phyloP scores from a whole-genome alignment of 2,329 filamentous ascomycete species.

The Colletotrichum liriopes region DNA sequence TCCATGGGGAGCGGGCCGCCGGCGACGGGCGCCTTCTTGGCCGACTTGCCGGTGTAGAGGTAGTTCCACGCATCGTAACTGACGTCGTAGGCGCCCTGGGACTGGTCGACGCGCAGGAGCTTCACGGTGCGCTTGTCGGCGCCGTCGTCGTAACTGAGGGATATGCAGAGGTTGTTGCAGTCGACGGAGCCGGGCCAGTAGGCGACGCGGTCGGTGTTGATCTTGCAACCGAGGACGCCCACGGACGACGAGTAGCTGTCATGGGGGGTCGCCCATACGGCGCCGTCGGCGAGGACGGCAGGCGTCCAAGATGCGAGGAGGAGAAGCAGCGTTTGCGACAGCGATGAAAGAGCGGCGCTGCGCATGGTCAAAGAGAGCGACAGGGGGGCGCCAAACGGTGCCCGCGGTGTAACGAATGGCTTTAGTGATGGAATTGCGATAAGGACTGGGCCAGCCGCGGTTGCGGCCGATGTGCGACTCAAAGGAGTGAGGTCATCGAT shows the following conservation, averaged over 20 bases:
- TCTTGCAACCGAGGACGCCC: constrained; percentile 67
- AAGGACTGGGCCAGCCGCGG: constrained; percentile 39
- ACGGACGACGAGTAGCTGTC: constrained; percentile 64
- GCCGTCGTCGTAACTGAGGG: constrained; percentile 48
- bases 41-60: constrained; percentile 61
- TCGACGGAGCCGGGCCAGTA: constrained; percentile 65
- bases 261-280: constrained; percentile 60
- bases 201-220: constrained; percentile 67
- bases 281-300: constrained; percentile 27
- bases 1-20: constrained; percentile 67
- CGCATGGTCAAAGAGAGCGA: constrained; percentile 31
- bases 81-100: constrained; percentile 63
- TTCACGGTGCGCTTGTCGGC: constrained; percentile 46
- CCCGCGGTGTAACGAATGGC: constrained; percentile 29
- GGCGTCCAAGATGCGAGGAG: not conserved
- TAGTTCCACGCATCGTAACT: constrained; percentile 69
- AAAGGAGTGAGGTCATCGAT: constrained; percentile 37
- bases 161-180: constrained; percentile 63
- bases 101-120: constrained; percentile 48
- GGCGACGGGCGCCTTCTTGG: constrained; percentile 59
- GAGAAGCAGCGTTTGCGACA: constrained; percentile 12
- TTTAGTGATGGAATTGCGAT: constrained; percentile 1
- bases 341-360: constrained; percentile 36
- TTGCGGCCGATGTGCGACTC: constrained; percentile 36
- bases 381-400: constrained; percentile 1